Base-by-base conservation (phyloP, 768 basidiomycete genomes). In the Neoboletus magnificus region DNA sequence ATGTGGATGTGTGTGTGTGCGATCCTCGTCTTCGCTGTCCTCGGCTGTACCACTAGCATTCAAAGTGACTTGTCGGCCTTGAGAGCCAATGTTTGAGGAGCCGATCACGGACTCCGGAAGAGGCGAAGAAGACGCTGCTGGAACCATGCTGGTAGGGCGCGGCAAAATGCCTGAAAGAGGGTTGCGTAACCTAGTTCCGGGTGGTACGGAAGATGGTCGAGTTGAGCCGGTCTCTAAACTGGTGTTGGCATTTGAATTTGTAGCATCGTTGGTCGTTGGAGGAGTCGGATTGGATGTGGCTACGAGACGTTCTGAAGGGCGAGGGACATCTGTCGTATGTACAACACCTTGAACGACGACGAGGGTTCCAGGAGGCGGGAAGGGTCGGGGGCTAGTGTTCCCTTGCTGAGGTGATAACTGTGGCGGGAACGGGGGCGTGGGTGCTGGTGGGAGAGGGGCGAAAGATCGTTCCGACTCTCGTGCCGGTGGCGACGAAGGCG, bases 281-380 rank as follows among this genome's bases (percentile, higher is more conserved):
- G 45, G 47, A 18, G 46, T 50, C 9, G 66, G 46, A 52, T 48
- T 61, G n/a, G 54, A 50, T 36, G 43, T 54, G 30, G 58, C 29
- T 10, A 62, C 47, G 22, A 58, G 65, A 47, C 68, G 60, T 42
- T 69, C 64, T 15, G 63, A 52, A 35, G 70, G 54, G 22, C 77
- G 75, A 1, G 83, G 77, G 27, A 81, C 78, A 68, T 89, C 87
- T 4, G 85, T 85, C 1, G 88, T 89, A 58, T 90, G 87, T 1
- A 90, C 88, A 39, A 90, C 87, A 47, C 89, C 89, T 70, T 91
- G 89, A 0, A 91, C 89, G 35, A 91, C 87, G 25, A 91, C 89
- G 4, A 91, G 78, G 3, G 89, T 89, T 15, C 89, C 87, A 0
- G 87, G 84, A 0, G 87, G 84, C 35, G 87, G 86, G 65, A 88